Evolutionary conservation across 257 asterid species (phyloP), one percentile per base, ranked within the genome.

Genomic region (Plantago elongata): DNA sequence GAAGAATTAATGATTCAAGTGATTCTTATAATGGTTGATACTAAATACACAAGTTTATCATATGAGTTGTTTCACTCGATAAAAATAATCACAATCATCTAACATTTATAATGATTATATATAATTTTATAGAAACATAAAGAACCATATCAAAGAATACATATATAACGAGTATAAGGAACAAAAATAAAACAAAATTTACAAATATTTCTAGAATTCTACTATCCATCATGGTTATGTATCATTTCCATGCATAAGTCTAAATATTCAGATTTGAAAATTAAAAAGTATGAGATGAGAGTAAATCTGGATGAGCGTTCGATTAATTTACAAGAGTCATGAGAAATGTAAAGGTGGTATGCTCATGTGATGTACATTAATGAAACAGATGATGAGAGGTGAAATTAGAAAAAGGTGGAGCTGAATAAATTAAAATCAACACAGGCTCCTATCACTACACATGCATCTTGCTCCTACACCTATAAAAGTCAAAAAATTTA

Each of bases 351-450:
- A 34, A 75, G 89, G 87, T 75, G 84, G 63, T 77, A 84, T 77
- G 91, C 84, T 93, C 58, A 52, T 52, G 99, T 93, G 99, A 93
- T 51, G 58, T 64, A 72, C 84, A 89, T 93, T 72, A 93, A 89
- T 89, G 79, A 68, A 76, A 62, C 68, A 10, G 82, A 22, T 79
- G 79, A 77, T 34, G 40, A 34, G 40, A 7, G 40, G 40, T 5
- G 5, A 34, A 34, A 34, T 22, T 22, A 34, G 40, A 77, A 61
- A 82, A 75, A 82, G 67, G 75, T 34, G 74, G 67, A 51, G 58
- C 62, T 47, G 54, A 70, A 52, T 68, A 74, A 74, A 74, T 87
- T 80, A 83, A 22, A 22, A 83, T 83, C 94, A 34, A 34, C 83
- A 74, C 50, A 81, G 87, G 95, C 95, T 83, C 96, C 88, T 75